Conservation (phyloP, 306 rosid species). For the Ormosia semicastrata region DNA sequence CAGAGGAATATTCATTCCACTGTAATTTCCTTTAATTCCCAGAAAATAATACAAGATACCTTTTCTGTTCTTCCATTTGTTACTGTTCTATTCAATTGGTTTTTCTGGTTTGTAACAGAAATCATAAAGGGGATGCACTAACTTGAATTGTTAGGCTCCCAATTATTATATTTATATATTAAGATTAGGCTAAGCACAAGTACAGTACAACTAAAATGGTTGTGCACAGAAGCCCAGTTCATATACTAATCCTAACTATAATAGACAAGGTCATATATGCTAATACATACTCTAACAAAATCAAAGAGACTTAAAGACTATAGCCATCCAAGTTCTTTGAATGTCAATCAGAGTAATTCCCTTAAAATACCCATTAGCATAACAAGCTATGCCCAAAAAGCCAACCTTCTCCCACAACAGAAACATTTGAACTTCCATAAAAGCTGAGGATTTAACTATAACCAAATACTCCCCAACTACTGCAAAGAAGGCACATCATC, state of each 20-base stretch:
- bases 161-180: not conserved
- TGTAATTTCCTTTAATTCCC: too few relatives aligned
- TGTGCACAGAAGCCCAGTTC: not conserved
- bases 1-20: too few relatives aligned
- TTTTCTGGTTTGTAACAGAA: too few relatives aligned
- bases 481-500: not conserved
- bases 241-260: not conserved
- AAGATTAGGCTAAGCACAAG: not conserved
- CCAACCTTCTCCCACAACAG: not conserved
- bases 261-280: not conserved
- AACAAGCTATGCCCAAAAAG: not conserved
- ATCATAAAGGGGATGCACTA: not conserved
- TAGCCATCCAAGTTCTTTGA: not conserved
- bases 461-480: constrained; percentile 10
- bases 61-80: too few relatives aligned
- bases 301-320: not conserved
- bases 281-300: not conserved
- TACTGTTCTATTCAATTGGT: too few relatives aligned
- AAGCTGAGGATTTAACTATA: not conserved
- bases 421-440: constrained; percentile 5
- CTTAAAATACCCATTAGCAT: not conserved
- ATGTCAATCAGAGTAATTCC: not conserved
- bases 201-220: not conserved
- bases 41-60: too few relatives aligned
- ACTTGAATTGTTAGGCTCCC: not conserved